Conservation (phyloP, 768 basidiomycete genomes). For the Serpula lacrymans region DNA sequence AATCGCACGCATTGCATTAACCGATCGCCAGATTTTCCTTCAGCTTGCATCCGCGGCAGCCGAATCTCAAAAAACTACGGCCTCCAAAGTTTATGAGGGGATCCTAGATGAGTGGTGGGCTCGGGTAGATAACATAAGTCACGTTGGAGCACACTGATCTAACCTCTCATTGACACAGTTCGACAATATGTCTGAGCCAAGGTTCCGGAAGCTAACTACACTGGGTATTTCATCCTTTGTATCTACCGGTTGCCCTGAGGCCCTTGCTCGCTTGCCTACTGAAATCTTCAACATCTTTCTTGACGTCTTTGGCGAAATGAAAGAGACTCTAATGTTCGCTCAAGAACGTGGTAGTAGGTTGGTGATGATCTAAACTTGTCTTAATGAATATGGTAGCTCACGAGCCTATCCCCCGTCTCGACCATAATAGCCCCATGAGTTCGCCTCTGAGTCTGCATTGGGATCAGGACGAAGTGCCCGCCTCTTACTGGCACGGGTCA, state of each 20-base stretch:
- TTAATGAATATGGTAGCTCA: neutral
- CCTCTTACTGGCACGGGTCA: conserved; percentile 56
- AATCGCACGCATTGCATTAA: conserved; percentile 69
- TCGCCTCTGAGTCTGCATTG: conserved; percentile 56
- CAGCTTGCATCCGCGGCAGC: conserved; percentile 68
- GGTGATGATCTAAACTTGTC: conserved; percentile 4
- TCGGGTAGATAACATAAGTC: conserved; percentile 46
- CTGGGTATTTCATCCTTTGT: conserved; percentile 79
- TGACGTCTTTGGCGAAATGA: conserved; percentile 84
- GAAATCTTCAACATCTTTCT: conserved; percentile 88
- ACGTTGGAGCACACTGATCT: neutral
- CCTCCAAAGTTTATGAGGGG: conserved; percentile 57
- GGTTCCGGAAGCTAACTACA: conserved; percentile 78
- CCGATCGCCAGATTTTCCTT: conserved; percentile 63
- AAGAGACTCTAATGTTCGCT: conserved; percentile 52
- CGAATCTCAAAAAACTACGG: conserved; percentile 39
- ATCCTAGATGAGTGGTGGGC: conserved; percentile 82
- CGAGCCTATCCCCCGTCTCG: no score
- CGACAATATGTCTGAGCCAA: conserved; percentile 86
- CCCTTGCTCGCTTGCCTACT: conserved; percentile 64
- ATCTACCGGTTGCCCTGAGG: conserved; percentile 68
- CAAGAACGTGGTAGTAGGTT: conserved; percentile 36
- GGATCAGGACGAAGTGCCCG: conserved; percentile 62
- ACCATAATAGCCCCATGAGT: conserved; percentile 15
- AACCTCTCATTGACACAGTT: conserved; percentile 47